Conservation (phyloP, 371 early-diverging fungal genomes). For the Mortierella sp. region DNA sequence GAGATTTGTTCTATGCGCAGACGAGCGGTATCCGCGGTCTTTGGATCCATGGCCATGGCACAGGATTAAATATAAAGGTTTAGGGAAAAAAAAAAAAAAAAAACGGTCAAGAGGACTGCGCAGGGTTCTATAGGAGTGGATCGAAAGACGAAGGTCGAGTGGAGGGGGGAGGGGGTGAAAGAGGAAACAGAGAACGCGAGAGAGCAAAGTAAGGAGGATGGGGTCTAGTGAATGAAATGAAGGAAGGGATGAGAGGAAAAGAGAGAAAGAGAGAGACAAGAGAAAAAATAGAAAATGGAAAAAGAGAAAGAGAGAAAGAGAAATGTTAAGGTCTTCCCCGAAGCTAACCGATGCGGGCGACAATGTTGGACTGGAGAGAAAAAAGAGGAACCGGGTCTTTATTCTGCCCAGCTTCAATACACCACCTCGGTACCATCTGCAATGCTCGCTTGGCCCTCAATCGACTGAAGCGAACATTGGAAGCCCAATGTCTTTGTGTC, state of each 20-base stretch:
- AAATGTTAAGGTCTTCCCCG: neutral
- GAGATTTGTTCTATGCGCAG: conserved; percentile 46
- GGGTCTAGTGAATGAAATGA: neutral
- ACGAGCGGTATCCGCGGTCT: conserved; percentile 34
- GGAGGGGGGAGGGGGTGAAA: neutral
- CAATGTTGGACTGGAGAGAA: too few species aligned
- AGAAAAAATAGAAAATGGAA: neutral
- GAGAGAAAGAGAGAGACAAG: neutral
- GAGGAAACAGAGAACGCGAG: neutral
- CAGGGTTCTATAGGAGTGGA: neutral
- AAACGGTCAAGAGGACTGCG: neutral
- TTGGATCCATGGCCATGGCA: conserved; percentile 52
- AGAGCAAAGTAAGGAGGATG: neutral
- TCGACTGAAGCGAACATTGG: too few species aligned
- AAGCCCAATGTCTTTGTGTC: conserved; percentile 46
- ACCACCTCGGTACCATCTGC: too few species aligned
- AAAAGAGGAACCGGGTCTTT: too few species aligned
- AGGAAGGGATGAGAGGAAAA: conserved; percentile 6
- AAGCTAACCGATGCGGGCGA: too few species aligned
- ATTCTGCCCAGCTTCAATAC: too few species aligned
- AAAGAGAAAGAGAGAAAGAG: conserved; percentile 2
- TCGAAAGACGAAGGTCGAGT: neutral
- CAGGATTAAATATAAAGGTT: neutral
- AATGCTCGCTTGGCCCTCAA: too few species aligned
- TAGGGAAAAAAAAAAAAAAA: neutral